Evolutionary conservation across 148 eudicot species (phyloP), one percentile per base, ranked within the genome.

Genomic region (Diospyros kaki): DNA sequence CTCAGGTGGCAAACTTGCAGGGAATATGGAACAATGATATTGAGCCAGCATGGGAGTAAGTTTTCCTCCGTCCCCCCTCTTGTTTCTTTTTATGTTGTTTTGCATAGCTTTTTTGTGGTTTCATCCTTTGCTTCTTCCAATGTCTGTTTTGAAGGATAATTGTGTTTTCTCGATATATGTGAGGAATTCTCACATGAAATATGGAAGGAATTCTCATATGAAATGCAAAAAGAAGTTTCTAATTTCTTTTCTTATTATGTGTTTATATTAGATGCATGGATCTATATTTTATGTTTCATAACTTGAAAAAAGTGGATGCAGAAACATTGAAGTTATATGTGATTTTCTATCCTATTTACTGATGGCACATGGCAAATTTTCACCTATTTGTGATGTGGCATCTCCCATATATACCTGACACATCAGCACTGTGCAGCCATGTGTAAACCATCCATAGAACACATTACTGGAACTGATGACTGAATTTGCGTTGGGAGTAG

Each of bases 21-120:
- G 98, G 98, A 42, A 89, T 93, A 66, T 93, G 98, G 98, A 90
- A 84, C 72, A 83, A 89, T 40, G 86, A 87, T 42, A 45, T 87
- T 2, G 70, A 75, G 71, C 97, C 97, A 55, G 76, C 97, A 76
- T 92, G 94, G 94, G 92, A 83, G 82, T 80, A 84, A 69, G 2
- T 55, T 50, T 28, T 63, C 28, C 64, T 13, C 28, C 17, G 4
- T 76, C 53, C 76, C 67, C 59, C 58, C 40, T 15, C 61, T 15
- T 42, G 2, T 69, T 6, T 64, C 6, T 6, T 1, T 53, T 1
- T 18, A 0, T 45, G 6, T 43, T 13, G 39, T 15, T 39, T 41
- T 9, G 14, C 42, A 17, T 64, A 48, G 13, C 17, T 64, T 41
- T 64, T 7, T 64, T 66, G 18, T 40, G 48, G 48, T 63, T 38